Conservation (phyloP, 495 filamentous ascomycete genomes). For the Hypoxylon rickii region DNA sequence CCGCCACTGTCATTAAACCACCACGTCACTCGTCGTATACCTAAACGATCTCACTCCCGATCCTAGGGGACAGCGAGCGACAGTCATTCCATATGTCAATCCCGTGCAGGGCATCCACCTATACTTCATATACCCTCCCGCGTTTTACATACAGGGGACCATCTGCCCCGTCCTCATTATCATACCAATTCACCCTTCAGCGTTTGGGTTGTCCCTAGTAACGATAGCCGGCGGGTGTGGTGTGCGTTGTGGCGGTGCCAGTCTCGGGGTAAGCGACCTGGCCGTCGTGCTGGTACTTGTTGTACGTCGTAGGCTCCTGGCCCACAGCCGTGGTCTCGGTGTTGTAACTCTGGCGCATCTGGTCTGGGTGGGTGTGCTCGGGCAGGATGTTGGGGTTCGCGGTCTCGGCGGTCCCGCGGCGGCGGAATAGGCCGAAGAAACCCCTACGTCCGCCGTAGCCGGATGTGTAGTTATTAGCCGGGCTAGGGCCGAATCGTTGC, state of each 20-base stretch:
- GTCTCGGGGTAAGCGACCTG: conserved; percentile 35
- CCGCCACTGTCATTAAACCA: no score
- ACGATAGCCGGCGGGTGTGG: conserved; percentile 25
- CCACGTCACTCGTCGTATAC: conserved; percentile 1
- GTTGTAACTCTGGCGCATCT: conserved; percentile 47
- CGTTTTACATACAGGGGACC: conserved; percentile 3
- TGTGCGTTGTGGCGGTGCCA: conserved; percentile 22
- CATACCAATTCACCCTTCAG: background rate
- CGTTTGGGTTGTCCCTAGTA: conserved; percentile 13
- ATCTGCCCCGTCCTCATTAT: conserved; percentile 14
- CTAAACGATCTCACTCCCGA: conserved; percentile 18
- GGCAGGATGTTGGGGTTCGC: conserved; percentile 43
- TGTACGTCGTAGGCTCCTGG: conserved; percentile 20
- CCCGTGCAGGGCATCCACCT: conserved; percentile 30
- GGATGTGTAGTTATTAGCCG: conserved; percentile 76
- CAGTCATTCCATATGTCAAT: conserved; percentile 19
- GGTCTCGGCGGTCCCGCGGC: conserved; percentile 19
- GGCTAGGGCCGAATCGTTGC: conserved; percentile 77
- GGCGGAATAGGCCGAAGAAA: conserved; percentile 39
- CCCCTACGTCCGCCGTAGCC: conserved; percentile 58
- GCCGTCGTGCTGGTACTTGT: conserved; percentile 39
- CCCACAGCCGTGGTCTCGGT: conserved; percentile 46
- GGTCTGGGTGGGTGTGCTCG: conserved; percentile 45
- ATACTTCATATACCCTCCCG: conserved; percentile 13
- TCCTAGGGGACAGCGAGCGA: conserved; percentile 16